phyloP scores from a whole-genome alignment of 805 yeast species.

The Metschnikowia orientalis region DNA sequence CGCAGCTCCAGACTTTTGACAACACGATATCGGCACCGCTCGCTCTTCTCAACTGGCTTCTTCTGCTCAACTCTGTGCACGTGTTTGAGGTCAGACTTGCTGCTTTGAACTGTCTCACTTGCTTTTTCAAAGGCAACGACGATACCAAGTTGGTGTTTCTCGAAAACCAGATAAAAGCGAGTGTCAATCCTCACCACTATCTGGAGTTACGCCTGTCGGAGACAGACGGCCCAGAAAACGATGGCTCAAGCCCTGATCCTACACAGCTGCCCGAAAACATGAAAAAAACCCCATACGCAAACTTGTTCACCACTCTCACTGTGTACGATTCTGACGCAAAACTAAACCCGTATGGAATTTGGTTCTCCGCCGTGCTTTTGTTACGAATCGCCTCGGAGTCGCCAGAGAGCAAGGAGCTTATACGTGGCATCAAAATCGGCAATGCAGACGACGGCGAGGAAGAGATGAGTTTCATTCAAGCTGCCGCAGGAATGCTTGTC shows the following conservation, averaged over 20 bases:
- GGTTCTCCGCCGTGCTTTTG: constrained; percentile 75
- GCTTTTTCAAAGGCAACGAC: constrained; percentile 61
- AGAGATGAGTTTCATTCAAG: constrained; percentile 63
- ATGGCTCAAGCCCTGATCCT: constrained; percentile 2
- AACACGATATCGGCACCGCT: constrained; percentile 59
- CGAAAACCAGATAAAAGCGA: constrained; percentile 55
- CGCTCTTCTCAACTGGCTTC: constrained; percentile 79
- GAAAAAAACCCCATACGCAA: constrained; percentile 41
- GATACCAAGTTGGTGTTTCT: constrained; percentile 62
- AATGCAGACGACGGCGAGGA: constrained; percentile 63
- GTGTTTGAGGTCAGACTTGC: constrained; percentile 77
- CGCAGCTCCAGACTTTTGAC: constrained; percentile 34
- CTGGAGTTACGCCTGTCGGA: constrained; percentile 12
- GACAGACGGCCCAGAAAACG: constrained; percentile 1
- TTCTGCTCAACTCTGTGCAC: constrained; percentile 76
- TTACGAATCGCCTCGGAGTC: constrained; percentile 57
- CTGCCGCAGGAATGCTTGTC: constrained; percentile 69
- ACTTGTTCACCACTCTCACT: constrained; percentile 64
- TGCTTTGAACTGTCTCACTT: constrained; percentile 58
- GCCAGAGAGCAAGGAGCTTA: constrained; percentile 44
- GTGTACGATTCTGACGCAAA: constrained; percentile 63
- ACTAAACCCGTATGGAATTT: constrained; percentile 79
- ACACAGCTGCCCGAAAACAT: constrained; percentile 3
- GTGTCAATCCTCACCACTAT: constrained; percentile 24
- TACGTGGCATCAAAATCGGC: constrained; percentile 53